These are phyloP conservation scores for Penicillium aurantiogriseum DNA, from an alignment of 2,329 filamentous ascomycete species.

Conservation along the genomic window DNA sequence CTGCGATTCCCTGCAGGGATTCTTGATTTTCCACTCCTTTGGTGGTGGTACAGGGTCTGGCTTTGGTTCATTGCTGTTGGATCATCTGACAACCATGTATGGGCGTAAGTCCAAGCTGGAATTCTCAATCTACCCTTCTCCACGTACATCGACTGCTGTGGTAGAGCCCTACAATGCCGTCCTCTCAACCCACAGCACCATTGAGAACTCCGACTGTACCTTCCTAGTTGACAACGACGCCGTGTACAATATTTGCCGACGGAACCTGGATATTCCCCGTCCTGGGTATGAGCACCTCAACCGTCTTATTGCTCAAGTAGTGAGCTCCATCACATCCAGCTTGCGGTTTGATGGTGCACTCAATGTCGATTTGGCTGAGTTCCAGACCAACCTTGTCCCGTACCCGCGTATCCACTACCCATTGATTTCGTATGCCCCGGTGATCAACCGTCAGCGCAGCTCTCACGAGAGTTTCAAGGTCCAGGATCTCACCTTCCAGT, in stretches of 20 bases:
- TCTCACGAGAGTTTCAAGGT: constrained; percentile 87
- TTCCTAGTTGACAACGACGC: constrained; percentile 69
- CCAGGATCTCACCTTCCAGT: constrained; percentile 67
- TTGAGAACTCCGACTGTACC: constrained; percentile 67
- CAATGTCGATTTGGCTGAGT: constrained; percentile 67
- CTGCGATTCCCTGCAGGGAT: constrained; percentile 65
- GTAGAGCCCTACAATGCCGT: constrained; percentile 68
- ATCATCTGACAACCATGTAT: constrained; percentile 63
- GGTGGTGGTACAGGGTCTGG: constrained; percentile 67
- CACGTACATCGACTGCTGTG: constrained; percentile 63
- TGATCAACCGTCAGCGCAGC: constrained; percentile 68
- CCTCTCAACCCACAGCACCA: constrained; percentile 57
- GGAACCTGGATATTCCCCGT: constrained; percentile 63
- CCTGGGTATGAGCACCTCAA: constrained; percentile 65
- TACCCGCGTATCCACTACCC: constrained; percentile 68
- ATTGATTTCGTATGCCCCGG: constrained; percentile 63
- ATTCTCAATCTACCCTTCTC: constrained; percentile 65
- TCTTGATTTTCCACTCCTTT: constrained; percentile 68
- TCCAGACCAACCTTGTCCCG: constrained; percentile 68
- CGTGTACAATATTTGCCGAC: constrained; percentile 66
- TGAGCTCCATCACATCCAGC: constrained; percentile 65
- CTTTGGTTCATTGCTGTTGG: constrained; percentile 63
- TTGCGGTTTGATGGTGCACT: constrained; percentile 65
- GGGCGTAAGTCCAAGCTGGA: constrained; percentile 69
- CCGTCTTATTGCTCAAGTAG: constrained; percentile 65